Evolutionary conservation across 2,329 filamentous ascomycete genomes (phyloP).

Genomic region (Sporothrix euskadiensis): DNA sequence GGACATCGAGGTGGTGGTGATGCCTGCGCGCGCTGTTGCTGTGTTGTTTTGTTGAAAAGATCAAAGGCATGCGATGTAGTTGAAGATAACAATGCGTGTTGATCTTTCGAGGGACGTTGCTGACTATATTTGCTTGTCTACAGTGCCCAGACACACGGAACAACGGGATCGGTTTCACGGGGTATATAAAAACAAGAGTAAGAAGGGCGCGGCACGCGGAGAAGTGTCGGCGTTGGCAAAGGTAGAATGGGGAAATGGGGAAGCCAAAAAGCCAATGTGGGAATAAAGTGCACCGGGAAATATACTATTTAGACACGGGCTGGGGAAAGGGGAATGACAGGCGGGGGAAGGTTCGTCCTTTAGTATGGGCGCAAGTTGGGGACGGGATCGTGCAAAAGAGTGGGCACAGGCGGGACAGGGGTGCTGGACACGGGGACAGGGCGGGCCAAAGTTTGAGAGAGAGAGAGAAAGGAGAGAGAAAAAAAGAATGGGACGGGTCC

Average conservation of each 20-base stretch:
- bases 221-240: not conserved
- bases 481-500: not conserved
- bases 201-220: not conserved
- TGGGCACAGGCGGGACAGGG: not conserved
- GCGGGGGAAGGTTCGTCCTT: not conserved
- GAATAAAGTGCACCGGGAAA: not conserved
- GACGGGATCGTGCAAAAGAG: not conserved
- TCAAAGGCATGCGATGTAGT: not conserved
- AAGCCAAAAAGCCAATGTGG: too few relatives aligned
- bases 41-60: not conserved
- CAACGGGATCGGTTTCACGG: not conserved
- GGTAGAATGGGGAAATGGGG: not conserved
- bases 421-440: not conserved
- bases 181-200: not conserved
- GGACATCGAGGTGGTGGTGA: not conserved
- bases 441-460: not conserved
- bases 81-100: not conserved
- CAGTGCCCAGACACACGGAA: not conserved
- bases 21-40: not conserved
- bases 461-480: not conserved
- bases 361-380: not conserved
- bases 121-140: not conserved
- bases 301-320: slow-evolving; percentile 7
- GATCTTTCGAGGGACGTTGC: not conserved
- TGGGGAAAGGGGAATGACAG: not conserved